Percentiles rank a stretch among this genome's conserved stretches.
phyloP scores from a whole-genome alignment of 148 eudicot genomes.

The Camellia lanceoleosa region DNA sequence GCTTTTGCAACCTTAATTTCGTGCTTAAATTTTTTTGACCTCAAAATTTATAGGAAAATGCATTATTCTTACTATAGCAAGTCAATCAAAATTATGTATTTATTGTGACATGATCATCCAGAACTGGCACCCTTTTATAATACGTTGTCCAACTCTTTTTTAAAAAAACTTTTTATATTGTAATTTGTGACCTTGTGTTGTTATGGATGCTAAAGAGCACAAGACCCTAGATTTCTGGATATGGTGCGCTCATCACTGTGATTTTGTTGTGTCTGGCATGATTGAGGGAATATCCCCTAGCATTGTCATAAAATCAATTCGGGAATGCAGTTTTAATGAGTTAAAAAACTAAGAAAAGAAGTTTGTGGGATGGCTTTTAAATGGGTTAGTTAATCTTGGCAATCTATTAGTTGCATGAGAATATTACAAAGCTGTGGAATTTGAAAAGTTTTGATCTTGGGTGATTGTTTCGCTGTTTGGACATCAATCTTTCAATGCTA shows the following conservation, averaged over 20 bases:
- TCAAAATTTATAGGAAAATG: too few species aligned
- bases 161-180: background rate
- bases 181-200: background rate
- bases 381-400: background rate
- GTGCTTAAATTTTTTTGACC: too few species aligned
- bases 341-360: background rate
- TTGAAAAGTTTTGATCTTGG: background rate
- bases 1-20: background rate
- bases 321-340: background rate
- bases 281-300: background rate
- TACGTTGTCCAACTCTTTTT: background rate
- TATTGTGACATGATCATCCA: background rate
- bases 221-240: background rate
- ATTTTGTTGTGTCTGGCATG: background rate
- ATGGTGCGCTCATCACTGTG: background rate
- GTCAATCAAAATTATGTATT: background rate
- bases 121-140: background rate
- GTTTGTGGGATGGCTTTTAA: background rate
- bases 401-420: background rate
- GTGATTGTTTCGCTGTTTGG: background rate
- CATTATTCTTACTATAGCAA: background rate
- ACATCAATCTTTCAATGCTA: background rate
- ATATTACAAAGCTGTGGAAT: background rate
- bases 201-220: background rate
- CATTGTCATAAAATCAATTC: background rate